A percentile compares a stretch with the other conserved stretches of the same genome.
These are phyloP conservation scores for Stentor coeruleus DNA, from an alignment of 73 alveolate genomes.

Conservation along the genomic window DNA sequence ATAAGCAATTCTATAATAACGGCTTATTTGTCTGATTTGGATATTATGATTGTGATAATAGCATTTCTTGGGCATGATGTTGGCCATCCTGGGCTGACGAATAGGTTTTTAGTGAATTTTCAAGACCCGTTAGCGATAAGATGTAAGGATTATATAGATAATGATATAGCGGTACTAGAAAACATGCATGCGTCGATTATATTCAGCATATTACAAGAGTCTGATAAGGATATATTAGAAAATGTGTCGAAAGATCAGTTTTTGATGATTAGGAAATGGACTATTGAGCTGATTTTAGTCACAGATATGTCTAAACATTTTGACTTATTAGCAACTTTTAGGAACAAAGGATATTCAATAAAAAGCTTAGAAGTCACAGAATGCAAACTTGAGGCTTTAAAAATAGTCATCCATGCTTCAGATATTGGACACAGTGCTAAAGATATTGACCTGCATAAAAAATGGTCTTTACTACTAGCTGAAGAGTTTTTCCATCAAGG, in stretches of 20 bases:
- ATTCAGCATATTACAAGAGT: conserved; percentile 28
- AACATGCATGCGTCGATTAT: conserved; percentile 34
- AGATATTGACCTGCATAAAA: not conserved
- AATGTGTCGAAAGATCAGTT: conserved; percentile 8
- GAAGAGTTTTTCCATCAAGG: conserved; percentile 28
- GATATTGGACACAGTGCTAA: conserved; percentile 24
- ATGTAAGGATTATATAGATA: conserved; percentile 3
- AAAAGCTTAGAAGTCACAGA: not conserved
- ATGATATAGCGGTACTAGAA: conserved; percentile 39
- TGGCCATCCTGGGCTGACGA: conserved; percentile 2
- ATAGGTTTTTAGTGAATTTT: not conserved
- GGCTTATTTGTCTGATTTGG: not conserved
- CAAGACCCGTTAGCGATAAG: not conserved
- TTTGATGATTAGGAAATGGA: conserved; percentile 20
- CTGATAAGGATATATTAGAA: conserved; percentile 25
- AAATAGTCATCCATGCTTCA: conserved; percentile 10
- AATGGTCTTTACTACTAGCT: not conserved
- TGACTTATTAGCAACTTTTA: conserved; percentile 27
- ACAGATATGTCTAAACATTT: conserved; percentile 44
- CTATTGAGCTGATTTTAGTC: conserved; percentile 34
- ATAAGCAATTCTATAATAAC: not conserved
- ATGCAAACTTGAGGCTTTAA: not conserved
- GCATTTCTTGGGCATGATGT: conserved; percentile 5
- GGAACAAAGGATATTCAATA: not conserved
- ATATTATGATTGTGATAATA: not conserved